Percentiles rank a stretch among this genome's conserved stretches.
These are phyloP conservation scores for Suhomyces sp. DNA, from an alignment of 805 yeast species.

Conservation along the genomic window DNA sequence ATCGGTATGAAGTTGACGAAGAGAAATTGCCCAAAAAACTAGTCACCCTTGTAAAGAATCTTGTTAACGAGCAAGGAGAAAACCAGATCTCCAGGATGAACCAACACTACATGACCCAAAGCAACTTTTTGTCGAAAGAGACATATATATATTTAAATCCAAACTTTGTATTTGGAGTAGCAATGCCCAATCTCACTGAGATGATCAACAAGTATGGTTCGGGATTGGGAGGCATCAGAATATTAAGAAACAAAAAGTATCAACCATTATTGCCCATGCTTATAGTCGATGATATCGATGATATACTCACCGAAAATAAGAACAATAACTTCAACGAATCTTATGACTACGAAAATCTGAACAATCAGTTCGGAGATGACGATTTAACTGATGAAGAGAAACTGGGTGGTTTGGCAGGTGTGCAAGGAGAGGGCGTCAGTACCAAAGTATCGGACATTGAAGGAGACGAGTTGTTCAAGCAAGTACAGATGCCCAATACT, in stretches of 20 bases:
- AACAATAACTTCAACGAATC: slow-evolving; percentile 30
- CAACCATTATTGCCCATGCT: slow-evolving; percentile 74
- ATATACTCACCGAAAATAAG: slow-evolving; percentile 38
- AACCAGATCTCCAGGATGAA: slow-evolving; percentile 24
- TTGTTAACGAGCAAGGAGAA: slow-evolving; percentile 38
- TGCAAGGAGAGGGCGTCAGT: not conserved
- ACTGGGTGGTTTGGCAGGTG: slow-evolving; percentile 6
- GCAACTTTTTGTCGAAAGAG: slow-evolving; percentile 39
- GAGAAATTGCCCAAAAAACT: slow-evolving; percentile 50
- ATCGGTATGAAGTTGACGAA: slow-evolving; percentile 84
- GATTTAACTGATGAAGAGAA: slow-evolving; percentile 18
- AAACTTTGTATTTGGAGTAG: slow-evolving; percentile 51
- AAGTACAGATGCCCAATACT: slow-evolving; percentile 47
- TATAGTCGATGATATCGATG: slow-evolving; percentile 70
- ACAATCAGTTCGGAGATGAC: slow-evolving; percentile 24
- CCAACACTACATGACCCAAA: slow-evolving; percentile 40
- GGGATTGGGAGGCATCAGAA: slow-evolving; percentile 61
- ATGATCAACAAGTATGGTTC: slow-evolving; percentile 74
- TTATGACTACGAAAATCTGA: slow-evolving; percentile 22
- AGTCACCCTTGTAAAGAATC: slow-evolving; percentile 27
- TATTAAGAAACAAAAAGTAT: slow-evolving; percentile 50
- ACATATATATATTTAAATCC: slow-evolving; percentile 50
- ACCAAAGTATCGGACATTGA: slow-evolving; percentile 19
- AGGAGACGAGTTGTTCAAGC: slow-evolving; percentile 50
- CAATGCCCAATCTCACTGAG: slow-evolving; percentile 72